Evolutionary conservation across 345 rosid genomes (phyloP), one percentile per base, ranked within the genome.

Genomic region (Syzygium aqueum): DNA sequence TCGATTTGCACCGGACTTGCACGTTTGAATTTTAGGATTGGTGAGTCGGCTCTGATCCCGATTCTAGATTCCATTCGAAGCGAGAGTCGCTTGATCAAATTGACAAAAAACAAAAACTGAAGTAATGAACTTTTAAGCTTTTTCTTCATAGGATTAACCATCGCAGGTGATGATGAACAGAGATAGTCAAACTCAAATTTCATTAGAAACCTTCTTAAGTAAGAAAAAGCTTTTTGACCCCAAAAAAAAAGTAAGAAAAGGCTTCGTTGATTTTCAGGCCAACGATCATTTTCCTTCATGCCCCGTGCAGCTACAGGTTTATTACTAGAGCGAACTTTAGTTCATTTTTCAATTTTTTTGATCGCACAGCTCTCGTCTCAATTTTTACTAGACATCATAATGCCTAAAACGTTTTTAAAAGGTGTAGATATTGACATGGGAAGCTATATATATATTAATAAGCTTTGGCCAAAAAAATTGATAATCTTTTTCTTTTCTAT

Each of bases 261-360:
- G 15, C 27, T 0, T 27, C 3, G 2, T n/a, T n/a, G 3, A n/a
- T 61, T n/a, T 61, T n/a, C 33, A 1, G 8, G 73, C 33, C 33
- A n/a, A 5, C 4, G 17, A n/a, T 33, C 16, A 1, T 13, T n/a
- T 61, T 13, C 7, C 46, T 61, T 6, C 0, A 5, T 61, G 30
- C 12, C 16, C 1, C 1, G 28, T 57, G 28, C n/a, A 61, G 8
- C 67, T 28, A 61, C 9, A 6, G 5, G 11, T 54, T 54, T 22
- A 8, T 54, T 8, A 3, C 6, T 0, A 2, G 6, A 3, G 13
- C 14, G 13, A 56, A 56, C 3, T 23, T 2, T 23, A 23, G 21
- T 4, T 56, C 12, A 23, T 56, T 9, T 11, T 23, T 9, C 9
- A 56, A 56, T 23, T 13, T n/a, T 28, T 61, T 16, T 27, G 5